Percentiles rank a stretch among this genome's conserved stretches.
Evolutionary conservation across 805 yeast genomes (phyloP).

Genomic region (Ogataea polymorpha): DNA sequence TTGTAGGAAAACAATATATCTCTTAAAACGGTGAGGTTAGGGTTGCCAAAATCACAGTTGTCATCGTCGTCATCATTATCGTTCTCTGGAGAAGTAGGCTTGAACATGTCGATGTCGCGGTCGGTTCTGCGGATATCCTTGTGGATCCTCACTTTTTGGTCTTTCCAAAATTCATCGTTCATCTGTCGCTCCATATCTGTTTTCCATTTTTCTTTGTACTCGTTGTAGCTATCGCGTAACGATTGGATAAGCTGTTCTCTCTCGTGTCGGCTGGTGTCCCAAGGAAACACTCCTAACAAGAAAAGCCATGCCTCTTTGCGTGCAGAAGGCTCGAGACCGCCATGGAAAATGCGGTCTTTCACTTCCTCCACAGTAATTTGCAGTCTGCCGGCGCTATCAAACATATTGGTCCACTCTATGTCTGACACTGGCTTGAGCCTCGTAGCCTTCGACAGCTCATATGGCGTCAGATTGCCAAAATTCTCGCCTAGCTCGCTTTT

Average conservation of each 20-base stretch:
- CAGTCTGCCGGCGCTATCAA: conserved; percentile 75
- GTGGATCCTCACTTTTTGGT: conserved; percentile 85
- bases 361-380: conserved; percentile 74
- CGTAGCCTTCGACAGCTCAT: conserved; percentile 58
- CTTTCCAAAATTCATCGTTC: conserved; percentile 73
- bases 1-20: conserved; percentile 84
- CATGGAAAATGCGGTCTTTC: conserved; percentile 82
- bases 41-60: conserved; percentile 66
- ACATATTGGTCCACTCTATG: conserved; percentile 81
- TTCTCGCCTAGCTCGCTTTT: conserved; percentile 58
- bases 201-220: conserved; percentile 70
- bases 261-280: conserved; percentile 77
- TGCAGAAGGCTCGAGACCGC: conserved; percentile 62
- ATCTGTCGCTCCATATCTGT: conserved; percentile 50
- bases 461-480: conserved; percentile 49
- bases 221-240: conserved; percentile 46
- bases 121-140: conserved; percentile 94
- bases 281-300: conserved; percentile 77
- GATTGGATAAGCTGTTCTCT: conserved; percentile 56
- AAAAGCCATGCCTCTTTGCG: conserved; percentile 85
- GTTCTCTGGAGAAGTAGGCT: conserved; percentile 29
- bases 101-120: conserved; percentile 66
- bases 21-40: conserved; percentile 67
- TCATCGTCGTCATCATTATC: conserved; percentile 38
- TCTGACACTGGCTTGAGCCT: conserved; percentile 63